phyloP scores from a whole-genome alignment of 163 green algal species.

The Chloromonas sp. region DNA sequence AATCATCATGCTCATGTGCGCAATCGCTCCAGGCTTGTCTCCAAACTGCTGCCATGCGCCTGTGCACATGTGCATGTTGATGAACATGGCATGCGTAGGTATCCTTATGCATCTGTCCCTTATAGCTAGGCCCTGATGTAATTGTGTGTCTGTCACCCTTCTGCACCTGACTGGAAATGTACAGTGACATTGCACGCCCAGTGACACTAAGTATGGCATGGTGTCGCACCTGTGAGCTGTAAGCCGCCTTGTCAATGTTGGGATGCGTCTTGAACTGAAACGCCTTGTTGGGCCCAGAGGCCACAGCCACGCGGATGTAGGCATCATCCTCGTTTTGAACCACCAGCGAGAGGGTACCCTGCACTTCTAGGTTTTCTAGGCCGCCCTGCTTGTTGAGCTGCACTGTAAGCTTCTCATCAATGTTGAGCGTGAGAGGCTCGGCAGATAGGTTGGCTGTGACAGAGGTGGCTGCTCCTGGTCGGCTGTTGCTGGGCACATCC shows the following conservation, averaged over 20 bases:
- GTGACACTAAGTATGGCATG: too few relatives aligned
- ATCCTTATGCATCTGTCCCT: background rate
- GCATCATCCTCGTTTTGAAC: constrained; percentile 76
- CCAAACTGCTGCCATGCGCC: too few relatives aligned
- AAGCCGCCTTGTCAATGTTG: constrained; percentile 97
- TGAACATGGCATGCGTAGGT: too few relatives aligned
- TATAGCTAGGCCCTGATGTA: too few relatives aligned
- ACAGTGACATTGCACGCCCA: too few relatives aligned
- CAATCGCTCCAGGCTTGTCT: too few relatives aligned
- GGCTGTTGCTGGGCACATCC: constrained; percentile 28
- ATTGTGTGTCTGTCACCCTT: too few relatives aligned
- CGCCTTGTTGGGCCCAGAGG: constrained; percentile 56
- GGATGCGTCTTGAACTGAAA: constrained; percentile 99
- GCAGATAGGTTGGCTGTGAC: constrained; percentile 23
- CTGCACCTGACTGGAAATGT: too few relatives aligned
- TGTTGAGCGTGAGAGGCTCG: constrained; percentile 81
- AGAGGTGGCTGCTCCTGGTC: constrained; percentile 5
- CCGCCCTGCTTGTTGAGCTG: constrained; percentile 88
- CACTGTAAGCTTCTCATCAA: constrained; percentile 88
- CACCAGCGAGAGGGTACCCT: constrained; percentile 90
- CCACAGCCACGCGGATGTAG: constrained; percentile 65
- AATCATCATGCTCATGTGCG: too few relatives aligned
- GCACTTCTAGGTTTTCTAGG: constrained; percentile 90
- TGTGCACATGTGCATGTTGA: too few relatives aligned
- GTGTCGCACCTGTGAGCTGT: constrained; percentile 28